These are phyloP conservation scores for Phaeosphaeriaceae sp. DNA, from an alignment of 2,329 filamentous ascomycete genomes.

Conservation along the genomic window DNA sequence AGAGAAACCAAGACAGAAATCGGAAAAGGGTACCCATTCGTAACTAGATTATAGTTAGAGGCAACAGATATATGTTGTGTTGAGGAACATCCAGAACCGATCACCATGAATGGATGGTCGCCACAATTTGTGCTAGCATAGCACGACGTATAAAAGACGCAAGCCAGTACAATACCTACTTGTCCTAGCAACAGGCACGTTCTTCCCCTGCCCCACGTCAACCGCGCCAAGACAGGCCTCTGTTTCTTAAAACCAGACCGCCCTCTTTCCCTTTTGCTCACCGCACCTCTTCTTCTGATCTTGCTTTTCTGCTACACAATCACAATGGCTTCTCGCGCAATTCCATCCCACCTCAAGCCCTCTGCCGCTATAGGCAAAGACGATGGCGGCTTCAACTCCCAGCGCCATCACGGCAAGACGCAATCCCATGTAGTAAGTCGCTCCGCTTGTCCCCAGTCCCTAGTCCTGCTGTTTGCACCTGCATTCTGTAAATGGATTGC, in stretches of 20 bases:
- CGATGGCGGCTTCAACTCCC: constrained; percentile 56
- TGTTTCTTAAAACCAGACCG: constrained; percentile 29
- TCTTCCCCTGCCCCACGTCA: constrained; percentile 36
- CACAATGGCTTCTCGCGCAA: constrained; percentile 72
- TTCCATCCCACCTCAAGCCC: constrained; percentile 85
- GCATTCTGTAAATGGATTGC: background rate
- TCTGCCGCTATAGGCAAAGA: constrained; percentile 50
- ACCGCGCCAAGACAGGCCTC: constrained; percentile 16
- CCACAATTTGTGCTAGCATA: constrained; percentile 3
- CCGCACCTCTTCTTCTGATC: constrained; percentile 1
- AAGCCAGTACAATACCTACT: too few species aligned
- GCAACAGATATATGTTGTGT: background rate
- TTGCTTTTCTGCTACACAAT: constrained; percentile 1
- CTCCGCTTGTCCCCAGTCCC: background rate
- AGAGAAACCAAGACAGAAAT: too few species aligned
- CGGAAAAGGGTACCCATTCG: too few species aligned
- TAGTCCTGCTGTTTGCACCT: background rate
- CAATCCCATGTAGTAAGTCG: constrained; percentile 82
- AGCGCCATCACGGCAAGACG: constrained; percentile 82
- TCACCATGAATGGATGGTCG: background rate
- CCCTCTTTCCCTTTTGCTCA: constrained; percentile 16
- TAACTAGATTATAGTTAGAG: too few species aligned
- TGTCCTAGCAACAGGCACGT: constrained; percentile 13
- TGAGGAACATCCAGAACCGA: constrained; percentile 5
- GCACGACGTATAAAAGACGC: constrained; percentile 6